Evolutionary conservation across 1,139 yeast genomes (phyloP).

Genomic region (Blastobotrys petasosporus): DNA sequence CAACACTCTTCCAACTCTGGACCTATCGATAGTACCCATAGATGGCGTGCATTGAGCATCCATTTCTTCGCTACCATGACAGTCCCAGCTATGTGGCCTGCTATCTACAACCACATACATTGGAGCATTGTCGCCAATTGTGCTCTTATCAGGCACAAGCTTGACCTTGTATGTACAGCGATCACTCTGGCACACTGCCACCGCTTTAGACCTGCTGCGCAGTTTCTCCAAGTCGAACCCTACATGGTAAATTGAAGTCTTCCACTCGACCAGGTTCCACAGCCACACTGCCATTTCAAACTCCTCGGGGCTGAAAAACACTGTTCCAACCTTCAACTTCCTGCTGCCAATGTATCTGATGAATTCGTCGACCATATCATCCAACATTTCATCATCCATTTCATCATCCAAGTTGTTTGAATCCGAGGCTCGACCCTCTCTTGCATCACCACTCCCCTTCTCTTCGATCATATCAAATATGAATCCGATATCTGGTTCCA

Average conservation of each 20-base stretch:
- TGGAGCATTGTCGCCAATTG: neutral
- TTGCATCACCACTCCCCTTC: too few species aligned
- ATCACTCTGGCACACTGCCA: neutral
- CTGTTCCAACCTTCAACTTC: neutral
- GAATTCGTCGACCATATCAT: neutral
- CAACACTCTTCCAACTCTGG: too few species aligned
- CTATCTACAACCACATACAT: neutral
- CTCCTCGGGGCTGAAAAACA: conserved; percentile 1
- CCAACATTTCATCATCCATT: neutral
- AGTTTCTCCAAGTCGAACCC: neutral
- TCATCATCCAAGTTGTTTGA: too few species aligned
- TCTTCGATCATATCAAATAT: too few species aligned
- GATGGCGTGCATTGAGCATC: too few species aligned
- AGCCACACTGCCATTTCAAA: conserved; percentile 8
- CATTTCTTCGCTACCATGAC: neutral
- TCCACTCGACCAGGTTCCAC: neutral
- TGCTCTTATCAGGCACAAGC: neutral
- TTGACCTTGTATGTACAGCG: neutral
- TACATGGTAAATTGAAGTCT: neutral
- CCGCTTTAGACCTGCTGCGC: neutral
- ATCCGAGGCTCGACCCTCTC: too few species aligned
- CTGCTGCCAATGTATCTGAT: neutral
- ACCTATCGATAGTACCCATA: too few species aligned
- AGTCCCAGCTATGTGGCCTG: neutral
- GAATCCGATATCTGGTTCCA: too few species aligned